Evolutionary conservation across 306 rosid species (phyloP).

Genomic region (Citrullus mucosospermus): DNA sequence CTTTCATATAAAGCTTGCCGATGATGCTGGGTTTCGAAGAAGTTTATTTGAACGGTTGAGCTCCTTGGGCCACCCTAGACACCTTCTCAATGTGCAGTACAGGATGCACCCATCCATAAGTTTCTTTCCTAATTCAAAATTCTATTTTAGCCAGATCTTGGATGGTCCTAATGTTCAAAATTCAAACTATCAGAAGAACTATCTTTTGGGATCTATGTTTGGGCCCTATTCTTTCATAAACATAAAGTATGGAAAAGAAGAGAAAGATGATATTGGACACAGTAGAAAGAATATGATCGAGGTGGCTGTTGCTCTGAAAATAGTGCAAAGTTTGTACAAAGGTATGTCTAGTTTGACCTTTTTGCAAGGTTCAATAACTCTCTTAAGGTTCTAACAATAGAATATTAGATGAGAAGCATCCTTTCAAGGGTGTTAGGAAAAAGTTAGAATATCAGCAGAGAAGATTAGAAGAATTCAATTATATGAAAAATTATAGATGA

Average conservation of each 20-base stretch:
- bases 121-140: constrained; percentile 47
- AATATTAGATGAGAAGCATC: too few relatives aligned
- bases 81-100: constrained; percentile 55
- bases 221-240: constrained; percentile 72
- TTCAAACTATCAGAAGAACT: constrained; percentile 29
- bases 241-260: constrained; percentile 54
- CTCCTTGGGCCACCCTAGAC: constrained; percentile 30
- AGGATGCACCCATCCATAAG: constrained; percentile 81
- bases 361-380: background rate
- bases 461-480: too few relatives aligned
- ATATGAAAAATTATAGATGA: too few relatives aligned
- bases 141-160: constrained; percentile 34
- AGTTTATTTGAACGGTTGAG: constrained; percentile 62
- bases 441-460: too few relatives aligned
- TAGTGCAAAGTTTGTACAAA: constrained; percentile 35
- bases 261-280: constrained; percentile 49
- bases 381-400: too few relatives aligned
- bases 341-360: constrained; percentile 22
- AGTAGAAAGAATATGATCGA: constrained; percentile 63
- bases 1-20: constrained; percentile 29
- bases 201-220: constrained; percentile 48
- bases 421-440: too few relatives aligned
- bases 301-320: constrained; percentile 43
- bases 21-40: constrained; percentile 52
- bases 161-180: constrained; percentile 43